Base-by-base conservation (phyloP, 176 grass and related monocot species). In the Oryza glumipatula region DNA sequence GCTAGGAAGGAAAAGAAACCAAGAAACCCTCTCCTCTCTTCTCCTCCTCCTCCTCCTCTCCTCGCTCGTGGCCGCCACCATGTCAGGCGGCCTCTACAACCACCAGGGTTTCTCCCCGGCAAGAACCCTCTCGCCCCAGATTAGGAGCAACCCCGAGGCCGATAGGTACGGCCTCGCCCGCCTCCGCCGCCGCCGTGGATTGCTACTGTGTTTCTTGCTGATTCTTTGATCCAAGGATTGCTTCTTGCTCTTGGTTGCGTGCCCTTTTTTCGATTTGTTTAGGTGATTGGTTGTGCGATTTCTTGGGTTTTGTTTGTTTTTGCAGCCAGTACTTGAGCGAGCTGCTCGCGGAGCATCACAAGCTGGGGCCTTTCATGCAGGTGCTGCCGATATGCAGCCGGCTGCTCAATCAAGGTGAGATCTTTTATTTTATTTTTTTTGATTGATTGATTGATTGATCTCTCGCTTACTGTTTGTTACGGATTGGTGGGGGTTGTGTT, bases 341-440 rank as follows among this genome's bases (percentile, higher is more conserved):
- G 89, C 88, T 97, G 35, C 89, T 97, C 19, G 92, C 86, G 3
- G 94, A 97, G 88, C 80, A 94, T 65, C 92, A 94, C 70, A 97
- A 97, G 89, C 80, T 97, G 5, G 94, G 92, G 26, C 94, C 92
- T 52, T 97, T 97, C 85, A 90, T 94, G 91, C 94, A 97, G 92
- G 88, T 94, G 89, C 89, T 97, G 85, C 94, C 94, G 15, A 83
- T 92, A 94, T 97, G 92, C 81, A 92, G 89, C 80, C 87, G 92
- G 11, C 48, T 97, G 68, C 74, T 97, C 80, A 94, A 88, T 70
- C 94, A 97, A 97, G 92, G 94, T 97, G 80, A 81, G 74, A 77
- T 79, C 58, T 88, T 87, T 36, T 28, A 26, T 26, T 26, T 26
- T 26, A 1, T 28, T 28, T 28, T 28, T 83, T 67, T 43, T 32